Base-by-base conservation (phyloP, 2,329 filamentous ascomycete species). In the Penicillium fuscoglaucum region DNA sequence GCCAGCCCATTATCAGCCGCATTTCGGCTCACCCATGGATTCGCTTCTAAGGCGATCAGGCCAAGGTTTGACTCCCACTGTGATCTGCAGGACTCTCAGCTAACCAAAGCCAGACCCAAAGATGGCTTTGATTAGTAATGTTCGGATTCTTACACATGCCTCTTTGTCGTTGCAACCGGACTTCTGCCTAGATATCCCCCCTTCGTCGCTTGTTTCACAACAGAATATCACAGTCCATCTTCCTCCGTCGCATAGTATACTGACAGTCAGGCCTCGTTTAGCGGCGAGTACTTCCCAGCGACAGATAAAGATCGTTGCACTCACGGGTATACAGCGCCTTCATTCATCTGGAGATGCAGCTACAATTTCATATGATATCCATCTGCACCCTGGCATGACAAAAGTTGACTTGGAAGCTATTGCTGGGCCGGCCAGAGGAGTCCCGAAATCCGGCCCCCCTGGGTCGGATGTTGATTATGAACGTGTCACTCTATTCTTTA, bases 401-500 rank as follows among this genome's bases (percentile, higher is more conserved):
- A 83, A 87, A 46, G 83, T 96, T 51, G 89, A 92, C 66, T 82
- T 96, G 8, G 89, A 93, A 67, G 80, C 93, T 58, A 85, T 92
- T 62, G 90, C 89, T 1, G 87, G 87, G 7, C 82, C 90, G 62
- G 85, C 83, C 1, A 84, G 80, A 67, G 84, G 81, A 21, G 79
- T 85, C 31, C 68, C 73, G 68, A 85, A 82, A 60, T 76, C 82
- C 39, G 77, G 81, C 0, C 82, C 82, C 28, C 87, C 84, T 0
- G 79, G 86, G 10, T 84, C 88, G 37, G 91, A 95, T 71, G 79
- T 93, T 15, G 69, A 72, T 33, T 72, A 70, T 61, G 92, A 97
- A 78, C 89, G 88, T 66, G 82, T 92, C 57, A 91, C 86, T 1
- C 80, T 95, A 29, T 90, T 90, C 75, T 83, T 89, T 60, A 89